Evolutionary conservation across 306 rosid genomes (phyloP).

Genomic region (Quillaja saponaria): DNA sequence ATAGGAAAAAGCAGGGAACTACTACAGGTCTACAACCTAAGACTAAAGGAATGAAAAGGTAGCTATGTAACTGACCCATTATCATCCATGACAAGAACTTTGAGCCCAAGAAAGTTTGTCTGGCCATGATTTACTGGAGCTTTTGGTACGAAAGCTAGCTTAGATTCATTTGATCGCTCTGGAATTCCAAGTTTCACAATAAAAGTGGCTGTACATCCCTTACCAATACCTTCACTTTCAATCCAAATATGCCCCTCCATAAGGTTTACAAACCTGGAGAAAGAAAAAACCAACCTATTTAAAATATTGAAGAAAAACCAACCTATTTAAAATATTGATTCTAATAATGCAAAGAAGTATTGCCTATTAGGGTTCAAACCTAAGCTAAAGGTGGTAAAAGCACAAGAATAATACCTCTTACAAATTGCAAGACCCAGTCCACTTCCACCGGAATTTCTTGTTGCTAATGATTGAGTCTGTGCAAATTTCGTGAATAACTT

Average conservation of each 20-base stretch:
- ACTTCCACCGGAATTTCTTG: slow-evolving; percentile 66
- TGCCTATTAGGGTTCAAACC: slow-evolving; percentile 11
- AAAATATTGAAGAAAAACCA: too few relatives aligned
- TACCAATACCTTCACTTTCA: slow-evolving; percentile 93
- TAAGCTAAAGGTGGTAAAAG: slow-evolving; percentile 15
- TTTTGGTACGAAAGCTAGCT: slow-evolving; percentile 51
- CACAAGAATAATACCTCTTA: slow-evolving; percentile 60
- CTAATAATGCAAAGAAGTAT: slow-evolving; percentile 15
- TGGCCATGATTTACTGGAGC: slow-evolving; percentile 52
- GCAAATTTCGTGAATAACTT: slow-evolving; percentile 83
- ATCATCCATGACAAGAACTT: slow-evolving; percentile 87
- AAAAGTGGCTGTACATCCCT: slow-evolving; percentile 80
- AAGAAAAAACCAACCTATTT: too few relatives aligned
- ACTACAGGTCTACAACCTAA: slow-evolving; percentile 4
- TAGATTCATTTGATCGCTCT: slow-evolving; percentile 64
- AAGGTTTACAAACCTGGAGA: slow-evolving; percentile 88
- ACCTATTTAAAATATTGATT: neutral
- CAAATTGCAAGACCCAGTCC: slow-evolving; percentile 96
- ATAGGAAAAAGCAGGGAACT: too few relatives aligned
- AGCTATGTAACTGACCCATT: slow-evolving; percentile 72
- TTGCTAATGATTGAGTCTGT: slow-evolving; percentile 65
- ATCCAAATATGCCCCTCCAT: slow-evolving; percentile 97
- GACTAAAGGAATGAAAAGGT: slow-evolving; percentile 25
- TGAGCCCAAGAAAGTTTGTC: slow-evolving; percentile 69
- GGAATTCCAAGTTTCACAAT: slow-evolving; percentile 84